These are phyloP conservation scores for Rugonectria rugulosa DNA, from an alignment of 2,329 filamentous ascomycete species.

Conservation along the genomic window DNA sequence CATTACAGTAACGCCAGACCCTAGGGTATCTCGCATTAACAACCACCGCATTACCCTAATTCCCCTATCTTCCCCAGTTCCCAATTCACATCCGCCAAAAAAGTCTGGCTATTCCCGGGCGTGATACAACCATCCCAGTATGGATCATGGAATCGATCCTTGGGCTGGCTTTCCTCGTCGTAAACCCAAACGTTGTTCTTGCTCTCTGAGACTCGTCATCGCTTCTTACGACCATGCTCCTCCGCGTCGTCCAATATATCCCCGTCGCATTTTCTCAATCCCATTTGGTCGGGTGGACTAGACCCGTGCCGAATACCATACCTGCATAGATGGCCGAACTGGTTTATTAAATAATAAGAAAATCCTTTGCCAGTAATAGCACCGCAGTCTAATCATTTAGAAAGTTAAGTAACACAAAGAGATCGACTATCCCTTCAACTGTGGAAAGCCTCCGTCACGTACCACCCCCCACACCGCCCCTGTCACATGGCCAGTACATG, in stretches of 20 bases:
- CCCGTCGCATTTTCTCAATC: background rate
- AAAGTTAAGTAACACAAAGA: no score
- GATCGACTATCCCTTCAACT: no score
- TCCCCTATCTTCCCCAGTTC: background rate
- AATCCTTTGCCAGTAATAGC: no score
- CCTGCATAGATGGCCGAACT: no score
- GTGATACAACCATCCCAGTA: background rate
- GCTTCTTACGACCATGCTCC: background rate
- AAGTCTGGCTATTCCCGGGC: background rate
- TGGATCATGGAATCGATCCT: background rate
- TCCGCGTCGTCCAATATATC: background rate
- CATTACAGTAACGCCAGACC: background rate
- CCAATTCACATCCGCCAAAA: constrained; percentile 1
- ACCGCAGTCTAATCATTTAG: no score
- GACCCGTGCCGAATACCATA: background rate
- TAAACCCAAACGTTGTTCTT: background rate
- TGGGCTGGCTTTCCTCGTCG: background rate
- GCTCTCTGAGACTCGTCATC: background rate
- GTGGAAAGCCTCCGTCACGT: no score
- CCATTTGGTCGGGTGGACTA: background rate
- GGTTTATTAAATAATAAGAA: no score
- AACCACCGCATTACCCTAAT: background rate
- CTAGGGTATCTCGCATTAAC: background rate
- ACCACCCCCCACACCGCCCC: no score
- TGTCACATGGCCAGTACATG: no score